Base-by-base conservation (phyloP, 352 stramenopile species). In the Globisporangium echinulatum region DNA sequence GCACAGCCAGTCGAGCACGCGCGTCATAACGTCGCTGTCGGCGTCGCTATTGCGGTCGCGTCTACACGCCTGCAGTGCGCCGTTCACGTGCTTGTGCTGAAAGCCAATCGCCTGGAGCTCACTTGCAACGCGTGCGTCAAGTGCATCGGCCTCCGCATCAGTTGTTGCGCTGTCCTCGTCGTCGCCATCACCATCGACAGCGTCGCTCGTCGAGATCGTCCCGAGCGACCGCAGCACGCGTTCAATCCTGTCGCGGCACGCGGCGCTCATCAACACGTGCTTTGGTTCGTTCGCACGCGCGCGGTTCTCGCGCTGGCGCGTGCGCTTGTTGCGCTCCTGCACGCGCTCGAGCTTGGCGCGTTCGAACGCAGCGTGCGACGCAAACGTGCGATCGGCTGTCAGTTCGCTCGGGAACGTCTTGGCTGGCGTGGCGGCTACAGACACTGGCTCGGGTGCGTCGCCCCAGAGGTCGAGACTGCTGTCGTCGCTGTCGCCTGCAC, bases 261-360 rank as follows among this genome's bases (percentile, higher is more conserved):
- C 58, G 0, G 85, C 85, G 58, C 79, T 92, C 88, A 98, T 97
- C 67, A 97, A 96, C 13, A 98, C 92, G 19, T 77, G 70, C 62
- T 89, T 90, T 39, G 84, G 70, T 43, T 82, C 65, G 70, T 98
- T 98, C 7, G 92, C 91, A 69, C 90, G 88, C 56, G 96, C 82
- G 43, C 92, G 80, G 52, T 94, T 96, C 76, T 98, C 92, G n/a
- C 92, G 79, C 54, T 88, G 67, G 15, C 86, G 85, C 64, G 84
- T 79, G 37, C 79, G 73, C 38, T 86, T 82, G 67, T 97, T 97
- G 13, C 82, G 74, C 58, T 85, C 72, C 52, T 90, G 66, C 0
- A 58, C 68, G 19, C 56, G 55, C 19, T 75, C 77, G 33, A 87
- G 66, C 53, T 86, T 79, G 8, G 75, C 77, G 5, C 77, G 70